Base-by-base conservation (phyloP, 108 stramenopile species). In the Nitzschia putrida region DNA sequence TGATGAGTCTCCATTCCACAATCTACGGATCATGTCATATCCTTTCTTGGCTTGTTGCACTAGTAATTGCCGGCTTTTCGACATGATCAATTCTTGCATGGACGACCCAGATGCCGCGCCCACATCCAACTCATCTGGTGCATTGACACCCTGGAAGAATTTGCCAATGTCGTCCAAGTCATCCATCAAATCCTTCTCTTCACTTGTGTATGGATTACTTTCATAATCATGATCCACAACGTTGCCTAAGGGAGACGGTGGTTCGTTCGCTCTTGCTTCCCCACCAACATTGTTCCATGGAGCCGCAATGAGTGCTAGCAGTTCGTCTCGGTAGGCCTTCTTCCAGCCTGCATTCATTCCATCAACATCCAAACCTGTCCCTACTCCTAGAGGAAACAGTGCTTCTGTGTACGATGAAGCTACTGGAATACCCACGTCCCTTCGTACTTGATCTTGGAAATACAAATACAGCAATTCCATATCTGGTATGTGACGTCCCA, bases 131-230 rank as follows among this genome's bases (percentile, higher is more conserved):
- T 93, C 92, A 66, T 93, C 92, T 0, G 92, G 92, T 14, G 85
- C 78, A 53, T 90, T 85, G 24, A 93, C 89, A 13, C 63, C 72
- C 71, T 89, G 88, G 57, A 93, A 87, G 45, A 93, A 78, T 47
- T 93, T 89, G 61, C 89, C 83, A 50, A 90, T 82, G 61, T 93
- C 92, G 67, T 93, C 92, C 13, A 93, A 77, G 8, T 89, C 92
- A 42, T 87, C 82, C 0, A 93, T 88, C 69, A 93, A 90, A 53
- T 93, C 81, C 77, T 59, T 39, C 3, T 39, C 22, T 25, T 7
- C 24, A 21, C 18, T 40, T 43, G 20, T 22, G 0, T 64, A 20
- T 9, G 53, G 45, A n/a, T 37, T 0, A 29, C 37, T 34, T 2
- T 65, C 57, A 18, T 49, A 14, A 6, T 23, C 8, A 8, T 21